Base-by-base conservation (phyloP, 495 filamentous ascomycete species). In the Annulohypoxylon bovei region DNA sequence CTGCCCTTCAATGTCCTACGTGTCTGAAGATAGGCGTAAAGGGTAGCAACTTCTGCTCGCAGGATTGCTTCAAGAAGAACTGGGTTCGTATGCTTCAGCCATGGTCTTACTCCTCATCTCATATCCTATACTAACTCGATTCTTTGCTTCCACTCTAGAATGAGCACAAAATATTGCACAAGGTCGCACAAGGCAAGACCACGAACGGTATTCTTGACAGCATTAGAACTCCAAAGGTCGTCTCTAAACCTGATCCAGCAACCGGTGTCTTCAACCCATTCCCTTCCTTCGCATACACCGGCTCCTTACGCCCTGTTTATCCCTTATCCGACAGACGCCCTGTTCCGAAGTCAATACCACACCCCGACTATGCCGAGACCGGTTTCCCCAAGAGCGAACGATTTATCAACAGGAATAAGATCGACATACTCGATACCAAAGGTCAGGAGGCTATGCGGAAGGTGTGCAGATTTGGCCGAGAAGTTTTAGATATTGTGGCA, bases 41-140 rank as follows among this genome's bases (percentile, higher is more conserved):
- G 74, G 93, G 95, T 76, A 95, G 93, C 81, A 97, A 88, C 79
- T 99, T 98, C 84, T 99, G 95, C 83, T 93, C 93, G 9, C 96
- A 99, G 77, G 96, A 98, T 74, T 99, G 95, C 86, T 99, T 99
- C 83, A 98, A 97, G 85, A 88, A 88, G 76, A 98, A 93, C 82
- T 99, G 95, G 95, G 95, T 98, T 88, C 76, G 90, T 74, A 55
- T 37, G 47, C 32, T 70, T 67, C 53, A 46, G 42, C 40, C 55
- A 55, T 52, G 14, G 7, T 46, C 14, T 12, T 30, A 33, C 23
- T 35, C 35, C 16, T 4, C 3, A 6, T 32, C 18, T 39, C 32
- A 32, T 0, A 39, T 27, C 28, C 18, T 56, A 61, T 58, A 42
- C 73, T 75, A 27, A 75, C 63, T 4, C 9, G 4, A 11, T 28